These are phyloP conservation scores for Vaccinium macrocarpon DNA, from an alignment of 148 eudicot species.

Conservation along the genomic window DNA sequence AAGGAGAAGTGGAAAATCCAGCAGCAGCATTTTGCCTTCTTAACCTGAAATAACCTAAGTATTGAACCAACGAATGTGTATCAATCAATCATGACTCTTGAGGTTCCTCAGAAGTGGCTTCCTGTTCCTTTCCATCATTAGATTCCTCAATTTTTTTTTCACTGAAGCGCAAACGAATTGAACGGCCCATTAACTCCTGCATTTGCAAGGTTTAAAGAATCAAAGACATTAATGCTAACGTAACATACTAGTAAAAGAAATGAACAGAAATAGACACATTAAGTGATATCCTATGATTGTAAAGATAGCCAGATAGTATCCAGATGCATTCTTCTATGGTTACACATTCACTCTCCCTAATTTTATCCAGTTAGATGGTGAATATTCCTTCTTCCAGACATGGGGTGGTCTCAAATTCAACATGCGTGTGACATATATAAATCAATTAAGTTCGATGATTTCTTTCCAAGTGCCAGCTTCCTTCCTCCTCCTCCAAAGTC, in stretches of 20 bases:
- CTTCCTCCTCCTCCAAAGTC: too few species aligned
- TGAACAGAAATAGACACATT: background rate
- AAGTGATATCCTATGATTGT: background rate
- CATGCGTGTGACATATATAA: background rate
- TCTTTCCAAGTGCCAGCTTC: too few species aligned
- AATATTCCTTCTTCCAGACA: background rate
- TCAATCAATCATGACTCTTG: constrained; percentile 29
- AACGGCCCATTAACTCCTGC: constrained; percentile 77
- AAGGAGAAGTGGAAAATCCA: background rate
- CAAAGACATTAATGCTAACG: background rate
- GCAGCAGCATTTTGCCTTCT: constrained; percentile 4
- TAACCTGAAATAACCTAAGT: background rate
- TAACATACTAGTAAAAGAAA: background rate
- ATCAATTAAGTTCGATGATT: background rate
- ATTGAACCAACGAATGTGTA: background rate
- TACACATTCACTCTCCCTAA: background rate
- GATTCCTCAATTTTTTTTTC: constrained; percentile 42
- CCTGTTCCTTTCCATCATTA: constrained; percentile 29
- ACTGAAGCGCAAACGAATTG: constrained; percentile 61
- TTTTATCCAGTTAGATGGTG: background rate
- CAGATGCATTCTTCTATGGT: background rate
- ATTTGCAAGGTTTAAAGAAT: constrained; percentile 3
- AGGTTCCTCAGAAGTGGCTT: constrained; percentile 37
- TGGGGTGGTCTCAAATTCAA: background rate
- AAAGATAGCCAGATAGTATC: constrained; percentile 2